Conservation (phyloP, 179 eudicot species). For the Actinidia arguta region DNA sequence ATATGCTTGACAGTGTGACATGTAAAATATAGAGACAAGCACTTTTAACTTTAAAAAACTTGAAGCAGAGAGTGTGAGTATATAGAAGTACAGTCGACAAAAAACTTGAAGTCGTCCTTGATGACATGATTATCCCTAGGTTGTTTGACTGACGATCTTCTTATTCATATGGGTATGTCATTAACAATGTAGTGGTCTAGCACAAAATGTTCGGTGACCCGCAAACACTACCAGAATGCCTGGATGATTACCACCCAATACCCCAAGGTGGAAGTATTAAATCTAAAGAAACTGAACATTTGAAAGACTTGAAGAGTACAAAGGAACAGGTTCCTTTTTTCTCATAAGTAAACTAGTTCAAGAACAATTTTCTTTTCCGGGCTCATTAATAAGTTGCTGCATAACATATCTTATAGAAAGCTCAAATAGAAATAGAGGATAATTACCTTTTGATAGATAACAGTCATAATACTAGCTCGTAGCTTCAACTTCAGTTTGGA, state of each 20-base stretch:
- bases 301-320: neutral
- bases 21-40: neutral
- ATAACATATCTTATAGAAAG: neutral
- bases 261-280: neutral
- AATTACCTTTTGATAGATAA: constrained; percentile 80
- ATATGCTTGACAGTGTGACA: neutral
- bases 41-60: neutral
- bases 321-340: neutral
- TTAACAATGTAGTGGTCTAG: neutral
- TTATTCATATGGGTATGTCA: neutral
- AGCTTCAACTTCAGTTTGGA: constrained; percentile 78
- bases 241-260: neutral
- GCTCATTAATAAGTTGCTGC: neutral
- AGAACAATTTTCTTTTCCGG: neutral
- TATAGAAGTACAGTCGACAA: neutral
- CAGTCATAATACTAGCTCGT: constrained; percentile 87
- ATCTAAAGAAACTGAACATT: neutral
- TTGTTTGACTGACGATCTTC: neutral
- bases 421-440: neutral
- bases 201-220: neutral
- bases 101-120: neutral
- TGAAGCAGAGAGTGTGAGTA: neutral
- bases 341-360: too few species aligned
- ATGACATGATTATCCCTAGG: neutral
- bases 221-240: neutral